Evolutionary conservation across 129 eudicot species (phyloP).

Genomic region (Tagetes erecta): DNA sequence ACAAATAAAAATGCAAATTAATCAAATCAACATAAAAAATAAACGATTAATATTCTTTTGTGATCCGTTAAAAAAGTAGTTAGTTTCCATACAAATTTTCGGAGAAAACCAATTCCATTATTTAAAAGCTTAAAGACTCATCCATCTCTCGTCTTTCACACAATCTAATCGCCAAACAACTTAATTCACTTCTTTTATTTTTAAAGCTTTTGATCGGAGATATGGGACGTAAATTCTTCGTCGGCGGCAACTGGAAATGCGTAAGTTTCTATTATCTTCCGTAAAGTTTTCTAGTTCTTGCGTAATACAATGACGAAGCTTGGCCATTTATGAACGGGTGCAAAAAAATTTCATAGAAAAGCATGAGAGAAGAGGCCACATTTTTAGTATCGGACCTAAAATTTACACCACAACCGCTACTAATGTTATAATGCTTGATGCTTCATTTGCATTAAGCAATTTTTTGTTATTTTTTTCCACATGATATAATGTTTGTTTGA

Average conservation of each 20-base stretch:
- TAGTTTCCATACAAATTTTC: conserved; percentile 16
- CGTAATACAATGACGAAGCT: neutral
- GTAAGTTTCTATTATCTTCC: conserved; percentile 31
- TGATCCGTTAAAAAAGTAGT: conserved; percentile 36
- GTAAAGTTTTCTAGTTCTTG: neutral
- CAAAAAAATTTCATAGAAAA: no score
- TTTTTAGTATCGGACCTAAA: no score
- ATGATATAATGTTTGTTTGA: conserved; percentile 8
- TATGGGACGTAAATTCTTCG: conserved; percentile 60
- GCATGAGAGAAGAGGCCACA: no score
- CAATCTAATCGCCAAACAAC: neutral
- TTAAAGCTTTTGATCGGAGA: conserved; percentile 26
- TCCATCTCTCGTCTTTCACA: neutral
- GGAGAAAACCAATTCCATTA: conserved; percentile 27
- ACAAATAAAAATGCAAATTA: no score
- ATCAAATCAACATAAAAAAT: no score
- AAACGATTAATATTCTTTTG: neutral
- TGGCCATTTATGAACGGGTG: no score
- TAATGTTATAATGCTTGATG: neutral
- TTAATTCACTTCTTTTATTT: neutral
- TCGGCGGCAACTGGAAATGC: conserved; percentile 84
- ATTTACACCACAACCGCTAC: no score
- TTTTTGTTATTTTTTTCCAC: neutral
- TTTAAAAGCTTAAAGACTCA: conserved; percentile 14
- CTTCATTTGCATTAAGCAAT: neutral